Evolutionary conservation across 441 rosid species (phyloP).

Genomic region (Euphorbia celastroides): DNA sequence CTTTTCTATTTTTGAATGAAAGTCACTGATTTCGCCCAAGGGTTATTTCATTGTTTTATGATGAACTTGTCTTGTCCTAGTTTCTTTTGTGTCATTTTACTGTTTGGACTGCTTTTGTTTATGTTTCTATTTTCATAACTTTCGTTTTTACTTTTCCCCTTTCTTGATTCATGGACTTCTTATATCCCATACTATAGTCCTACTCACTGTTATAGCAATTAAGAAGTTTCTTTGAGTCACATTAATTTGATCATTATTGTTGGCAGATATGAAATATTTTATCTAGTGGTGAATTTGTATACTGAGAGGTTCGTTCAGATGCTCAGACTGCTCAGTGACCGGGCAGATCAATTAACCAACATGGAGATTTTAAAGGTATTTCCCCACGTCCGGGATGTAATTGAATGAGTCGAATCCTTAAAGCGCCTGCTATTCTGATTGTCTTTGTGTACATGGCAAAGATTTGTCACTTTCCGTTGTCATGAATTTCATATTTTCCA

Average conservation of each 20-base stretch:
- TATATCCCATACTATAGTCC: neutral
- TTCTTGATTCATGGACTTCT: neutral
- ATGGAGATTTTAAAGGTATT: conserved; percentile 96
- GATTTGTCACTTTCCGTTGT: neutral
- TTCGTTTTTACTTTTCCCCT: neutral
- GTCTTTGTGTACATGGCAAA: neutral
- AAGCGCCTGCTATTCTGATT: no score
- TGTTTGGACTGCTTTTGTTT: neutral
- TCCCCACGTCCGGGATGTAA: conserved; percentile 8
- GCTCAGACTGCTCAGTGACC: conserved; percentile 96
- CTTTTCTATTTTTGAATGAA: conserved; percentile 14
- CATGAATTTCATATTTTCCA: neutral
- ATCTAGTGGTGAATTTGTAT: conserved; percentile 95
- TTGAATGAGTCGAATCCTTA: conserved; percentile 10
- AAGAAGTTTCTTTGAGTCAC: neutral
- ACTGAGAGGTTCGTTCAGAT: conserved; percentile 98
- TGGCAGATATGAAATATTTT: conserved; percentile 97
- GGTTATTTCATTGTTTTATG: neutral
- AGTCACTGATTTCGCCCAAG: conserved; percentile 5
- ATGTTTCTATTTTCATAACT: neutral
- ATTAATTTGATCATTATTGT: conserved; percentile 15
- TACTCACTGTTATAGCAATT: conserved; percentile 3
- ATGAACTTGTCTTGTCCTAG: no score
- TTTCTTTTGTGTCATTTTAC: no score
- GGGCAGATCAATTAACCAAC: conserved; percentile 82